Evolutionary conservation across 345 rosid species (phyloP).

Genomic region (Litchi chinensis): DNA sequence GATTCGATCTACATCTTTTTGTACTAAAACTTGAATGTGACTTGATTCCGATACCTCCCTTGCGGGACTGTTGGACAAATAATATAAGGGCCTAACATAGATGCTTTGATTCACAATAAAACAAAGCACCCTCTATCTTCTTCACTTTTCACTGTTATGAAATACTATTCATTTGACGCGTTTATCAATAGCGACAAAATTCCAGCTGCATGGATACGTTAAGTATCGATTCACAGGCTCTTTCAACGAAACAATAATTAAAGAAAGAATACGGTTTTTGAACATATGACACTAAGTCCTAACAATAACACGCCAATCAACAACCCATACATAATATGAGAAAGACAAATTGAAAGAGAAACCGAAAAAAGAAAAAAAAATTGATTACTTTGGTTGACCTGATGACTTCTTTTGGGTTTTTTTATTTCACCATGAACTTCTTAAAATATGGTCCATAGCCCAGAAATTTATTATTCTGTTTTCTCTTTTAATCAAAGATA

Average conservation of each 20-base stretch:
- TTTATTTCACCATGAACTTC: no score
- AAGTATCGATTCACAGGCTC: not conserved
- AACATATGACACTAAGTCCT: no score
- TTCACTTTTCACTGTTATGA: no score
- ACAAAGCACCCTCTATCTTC: not conserved
- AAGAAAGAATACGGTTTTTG: not conserved
- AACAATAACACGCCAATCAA: not conserved
- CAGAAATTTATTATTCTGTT: not conserved
- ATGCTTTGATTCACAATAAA: not conserved
- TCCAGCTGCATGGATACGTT: not conserved
- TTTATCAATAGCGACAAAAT: no score
- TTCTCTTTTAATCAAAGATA: no score
- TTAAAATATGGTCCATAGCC: not conserved
- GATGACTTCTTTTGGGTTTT: no score
- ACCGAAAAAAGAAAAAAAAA: no score
- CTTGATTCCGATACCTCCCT: not conserved
- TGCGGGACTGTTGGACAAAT: not conserved
- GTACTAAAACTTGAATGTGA: no score
- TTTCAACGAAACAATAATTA: not conserved
- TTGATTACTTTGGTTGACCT: no score
- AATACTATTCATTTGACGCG: not conserved
- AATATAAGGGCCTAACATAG: not conserved
- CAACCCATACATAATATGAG: no score
- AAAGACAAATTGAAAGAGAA: not conserved
- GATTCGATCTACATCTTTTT: not conserved